phyloP scores from a whole-genome alignment of 1,284 basidiomycete species.

The Kwoniella shivajii region DNA sequence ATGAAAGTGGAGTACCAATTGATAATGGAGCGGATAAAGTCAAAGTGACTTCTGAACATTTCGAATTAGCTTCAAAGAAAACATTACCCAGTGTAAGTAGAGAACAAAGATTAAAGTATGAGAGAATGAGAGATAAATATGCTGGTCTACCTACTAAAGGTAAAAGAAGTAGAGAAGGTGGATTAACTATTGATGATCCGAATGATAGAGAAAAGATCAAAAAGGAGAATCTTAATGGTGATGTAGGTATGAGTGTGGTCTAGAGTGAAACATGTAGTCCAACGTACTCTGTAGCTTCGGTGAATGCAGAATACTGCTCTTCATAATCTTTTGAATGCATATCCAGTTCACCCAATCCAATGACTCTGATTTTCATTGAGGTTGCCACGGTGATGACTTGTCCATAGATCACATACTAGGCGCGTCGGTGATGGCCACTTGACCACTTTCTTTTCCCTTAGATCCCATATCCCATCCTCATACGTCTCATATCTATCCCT shows the following conservation, averaged over 20 bases:
- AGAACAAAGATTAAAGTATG: conserved; percentile 79
- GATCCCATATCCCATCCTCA: neutral
- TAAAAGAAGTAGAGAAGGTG: conserved; percentile 22
- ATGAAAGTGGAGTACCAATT: conserved; percentile 10
- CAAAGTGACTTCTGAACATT: conserved; percentile 63
- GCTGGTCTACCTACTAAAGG: conserved; percentile 63
- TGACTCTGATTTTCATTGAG: too few species aligned
- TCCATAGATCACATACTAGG: too few species aligned
- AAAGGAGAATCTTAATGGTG: neutral
- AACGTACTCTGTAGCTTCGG: neutral
- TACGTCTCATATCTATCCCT: too few species aligned
- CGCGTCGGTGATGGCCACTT: conserved; percentile 9
- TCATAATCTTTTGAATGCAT: too few species aligned
- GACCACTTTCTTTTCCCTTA: neutral
- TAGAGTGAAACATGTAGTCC: neutral
- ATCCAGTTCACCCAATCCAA: too few species aligned
- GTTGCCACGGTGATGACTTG: neutral
- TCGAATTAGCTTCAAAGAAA: conserved; percentile 74
- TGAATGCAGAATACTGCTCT: too few species aligned
- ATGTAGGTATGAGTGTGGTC: conserved; percentile 1
- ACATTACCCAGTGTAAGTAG: conserved; percentile 82
- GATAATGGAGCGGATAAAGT: conserved; percentile 45
- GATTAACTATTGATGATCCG: neutral
- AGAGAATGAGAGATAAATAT: conserved; percentile 74
- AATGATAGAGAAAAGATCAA: neutral